phyloP scores from a whole-genome alignment of 2,329 filamentous ascomycete species.

The Lachnellula cervina region DNA sequence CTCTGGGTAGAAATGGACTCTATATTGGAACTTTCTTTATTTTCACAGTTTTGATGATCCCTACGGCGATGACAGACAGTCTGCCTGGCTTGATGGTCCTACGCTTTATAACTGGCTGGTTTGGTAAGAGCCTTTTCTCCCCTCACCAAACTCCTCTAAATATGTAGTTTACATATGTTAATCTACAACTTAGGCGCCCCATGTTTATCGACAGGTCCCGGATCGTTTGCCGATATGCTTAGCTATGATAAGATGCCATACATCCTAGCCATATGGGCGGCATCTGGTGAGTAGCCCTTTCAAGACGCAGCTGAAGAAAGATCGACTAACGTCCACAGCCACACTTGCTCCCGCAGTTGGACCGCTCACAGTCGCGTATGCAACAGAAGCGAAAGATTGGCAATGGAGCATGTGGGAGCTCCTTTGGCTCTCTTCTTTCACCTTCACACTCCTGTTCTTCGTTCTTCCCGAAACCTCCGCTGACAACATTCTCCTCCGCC shows the following conservation, averaged over 20 bases:
- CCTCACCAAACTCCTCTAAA: too few relatives aligned
- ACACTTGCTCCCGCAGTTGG: not conserved
- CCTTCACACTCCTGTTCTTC: slow-evolving; percentile 44
- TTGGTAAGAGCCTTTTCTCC: slow-evolving; percentile 28
- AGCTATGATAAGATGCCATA: not conserved
- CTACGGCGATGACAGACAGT: slow-evolving; percentile 55
- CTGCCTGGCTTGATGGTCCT: slow-evolving; percentile 57
- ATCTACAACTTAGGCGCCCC: slow-evolving; percentile 40
- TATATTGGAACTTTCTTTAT: slow-evolving; percentile 63
- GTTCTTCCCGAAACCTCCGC: slow-evolving; percentile 58
- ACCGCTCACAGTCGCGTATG: slow-evolving; percentile 23
- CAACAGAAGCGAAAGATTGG: too few relatives aligned
- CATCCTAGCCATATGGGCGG: not conserved
- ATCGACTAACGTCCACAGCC: not conserved
- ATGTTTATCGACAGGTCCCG: slow-evolving; percentile 53
- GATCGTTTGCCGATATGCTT: slow-evolving; percentile 42
- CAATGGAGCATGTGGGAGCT: too few relatives aligned
- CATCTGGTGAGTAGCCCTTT: not conserved
- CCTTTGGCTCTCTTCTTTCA: too few relatives aligned
- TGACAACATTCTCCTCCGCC: slow-evolving; percentile 52
- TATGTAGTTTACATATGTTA: too few relatives aligned
- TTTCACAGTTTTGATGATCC: slow-evolving; percentile 61
- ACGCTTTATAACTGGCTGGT: slow-evolving; percentile 59
- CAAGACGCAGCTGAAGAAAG: too few relatives aligned
- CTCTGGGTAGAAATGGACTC: slow-evolving; percentile 59